A percentile compares a stretch with the other conserved stretches of the same genome.
Evolutionary conservation across 2,329 filamentous ascomycete genomes (phyloP).

Genomic region (Zelopaecilomyces penicillatus): DNA sequence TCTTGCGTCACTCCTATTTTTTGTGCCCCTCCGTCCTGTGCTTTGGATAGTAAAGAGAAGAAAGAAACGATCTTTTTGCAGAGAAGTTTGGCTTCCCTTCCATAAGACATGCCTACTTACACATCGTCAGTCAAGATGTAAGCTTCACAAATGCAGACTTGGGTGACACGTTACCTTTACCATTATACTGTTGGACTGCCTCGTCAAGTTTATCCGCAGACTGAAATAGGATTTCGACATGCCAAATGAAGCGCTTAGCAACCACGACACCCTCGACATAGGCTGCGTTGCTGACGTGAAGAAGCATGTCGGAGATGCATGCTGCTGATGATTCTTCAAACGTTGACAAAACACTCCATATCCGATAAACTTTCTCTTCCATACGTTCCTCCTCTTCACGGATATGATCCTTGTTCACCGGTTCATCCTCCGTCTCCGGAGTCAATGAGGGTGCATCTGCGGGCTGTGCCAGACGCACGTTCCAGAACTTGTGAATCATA

Average conservation of each 20-base stretch:
- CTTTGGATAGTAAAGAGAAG: constrained; percentile 89
- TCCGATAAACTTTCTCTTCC: constrained; percentile 95
- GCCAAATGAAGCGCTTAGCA: constrained; percentile 91
- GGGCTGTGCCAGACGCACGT: constrained; percentile 70
- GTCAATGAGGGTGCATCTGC: constrained; percentile 40
- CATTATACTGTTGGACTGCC: constrained; percentile 57
- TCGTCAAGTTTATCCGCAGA: constrained; percentile 79
- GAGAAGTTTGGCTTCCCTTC: constrained; percentile 93
- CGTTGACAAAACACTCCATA: constrained; percentile 94
- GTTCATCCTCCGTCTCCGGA: constrained; percentile 34
- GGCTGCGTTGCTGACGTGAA: constrained; percentile 95
- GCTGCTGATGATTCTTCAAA: constrained; percentile 97
- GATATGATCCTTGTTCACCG: constrained; percentile 64
- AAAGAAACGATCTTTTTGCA: constrained; percentile 99
- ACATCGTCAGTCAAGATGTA: neutral
- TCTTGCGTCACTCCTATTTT: constrained; percentile 96
- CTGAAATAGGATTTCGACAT: constrained; percentile 86
- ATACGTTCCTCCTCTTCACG: constrained; percentile 84
- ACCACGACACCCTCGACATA: constrained; percentile 93
- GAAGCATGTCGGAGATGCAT: constrained; percentile 97
- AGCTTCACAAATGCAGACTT: constrained; percentile 14
- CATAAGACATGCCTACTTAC: constrained; percentile 71
- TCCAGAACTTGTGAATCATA: constrained; percentile 99
- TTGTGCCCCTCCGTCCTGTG: constrained; percentile 79
- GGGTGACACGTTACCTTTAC: constrained; percentile 54